These are phyloP conservation scores for Haplographium delicatum DNA, from an alignment of 495 filamentous ascomycete genomes.

Conservation along the genomic window DNA sequence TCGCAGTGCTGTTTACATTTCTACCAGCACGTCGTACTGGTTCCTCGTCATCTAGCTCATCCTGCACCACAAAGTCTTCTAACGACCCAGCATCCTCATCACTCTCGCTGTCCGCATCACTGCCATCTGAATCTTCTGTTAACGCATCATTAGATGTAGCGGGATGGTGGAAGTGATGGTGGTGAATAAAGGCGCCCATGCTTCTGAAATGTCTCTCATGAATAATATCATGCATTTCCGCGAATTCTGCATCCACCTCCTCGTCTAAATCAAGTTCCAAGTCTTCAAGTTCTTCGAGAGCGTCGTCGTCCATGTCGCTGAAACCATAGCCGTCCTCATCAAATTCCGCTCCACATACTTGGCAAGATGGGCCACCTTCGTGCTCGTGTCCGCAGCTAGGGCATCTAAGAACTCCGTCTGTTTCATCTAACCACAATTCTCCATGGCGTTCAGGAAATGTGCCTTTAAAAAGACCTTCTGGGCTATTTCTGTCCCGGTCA, in stretches of 20 bases:
- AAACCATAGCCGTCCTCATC: slow-evolving; percentile 14
- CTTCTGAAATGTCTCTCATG: too few relatives aligned
- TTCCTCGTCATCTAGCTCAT: slow-evolving; percentile 18
- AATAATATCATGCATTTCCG: not conserved
- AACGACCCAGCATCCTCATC: slow-evolving; percentile 22
- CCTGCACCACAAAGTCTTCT: slow-evolving; percentile 20
- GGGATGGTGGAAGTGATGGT: slow-evolving; percentile 16
- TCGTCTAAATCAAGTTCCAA: slow-evolving; percentile 17
- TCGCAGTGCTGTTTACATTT: not conserved
- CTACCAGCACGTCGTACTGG: not conserved
- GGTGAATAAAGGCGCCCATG: slow-evolving; percentile 9
- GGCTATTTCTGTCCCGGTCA: slow-evolving; percentile 43
- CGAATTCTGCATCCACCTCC: slow-evolving; percentile 7
- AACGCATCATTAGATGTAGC: not conserved
- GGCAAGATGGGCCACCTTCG: slow-evolving; percentile 20
- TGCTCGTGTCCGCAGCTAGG: slow-evolving; percentile 32
- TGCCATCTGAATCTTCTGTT: slow-evolving; percentile 10
- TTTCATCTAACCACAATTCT: slow-evolving; percentile 43
- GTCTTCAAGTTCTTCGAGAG: slow-evolving; percentile 12
- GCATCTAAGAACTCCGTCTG: slow-evolving; percentile 60
- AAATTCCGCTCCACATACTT: slow-evolving; percentile 11
- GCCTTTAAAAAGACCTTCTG: slow-evolving; percentile 63
- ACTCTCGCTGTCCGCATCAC: slow-evolving; percentile 4
- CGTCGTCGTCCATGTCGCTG: slow-evolving; percentile 9
- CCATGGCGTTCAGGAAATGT: slow-evolving; percentile 35